Evolutionary conservation across 495 filamentous ascomycete species (phyloP).

Genomic region (Talaromyces ruber): DNA sequence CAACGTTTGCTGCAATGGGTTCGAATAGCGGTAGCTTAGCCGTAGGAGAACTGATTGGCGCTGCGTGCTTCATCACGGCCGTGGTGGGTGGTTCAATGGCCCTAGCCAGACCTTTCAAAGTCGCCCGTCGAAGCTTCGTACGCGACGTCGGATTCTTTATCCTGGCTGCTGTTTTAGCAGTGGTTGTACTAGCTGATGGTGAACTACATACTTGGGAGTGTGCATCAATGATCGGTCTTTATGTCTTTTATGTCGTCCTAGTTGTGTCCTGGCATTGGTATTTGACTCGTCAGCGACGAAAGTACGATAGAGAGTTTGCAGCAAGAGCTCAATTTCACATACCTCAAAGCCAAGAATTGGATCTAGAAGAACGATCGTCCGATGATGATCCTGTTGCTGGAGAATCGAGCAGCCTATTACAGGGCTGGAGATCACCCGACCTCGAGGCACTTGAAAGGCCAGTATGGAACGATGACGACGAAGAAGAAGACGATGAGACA

Average conservation of each 20-base stretch:
- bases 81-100: slow-evolving; percentile 99
- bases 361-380: slow-evolving; percentile 58
- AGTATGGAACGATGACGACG: slow-evolving; percentile 42
- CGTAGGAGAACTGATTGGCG: slow-evolving; percentile 90
- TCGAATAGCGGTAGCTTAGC: slow-evolving; percentile 94
- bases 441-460: slow-evolving; percentile 53
- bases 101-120: slow-evolving; percentile 83
- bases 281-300: slow-evolving; percentile 48
- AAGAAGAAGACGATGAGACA: slow-evolving; percentile 61
- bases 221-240: slow-evolving; percentile 81
- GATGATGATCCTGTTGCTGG: slow-evolving; percentile 59
- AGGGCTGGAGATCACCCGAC: slow-evolving; percentile 51
- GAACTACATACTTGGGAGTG: slow-evolving; percentile 83
- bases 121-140: slow-evolving; percentile 79
- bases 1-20: slow-evolving; percentile 95
- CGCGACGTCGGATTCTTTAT: slow-evolving; percentile 93
- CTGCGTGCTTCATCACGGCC: slow-evolving; percentile 91
- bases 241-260: slow-evolving; percentile 79
- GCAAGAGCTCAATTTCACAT: slow-evolving; percentile 67
- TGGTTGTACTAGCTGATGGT: slow-evolving; percentile 82
- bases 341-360: slow-evolving; percentile 59
- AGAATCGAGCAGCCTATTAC: slow-evolving; percentile 43
- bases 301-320: slow-evolving; percentile 53
- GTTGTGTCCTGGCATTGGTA: slow-evolving; percentile 94
- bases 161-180: slow-evolving; percentile 75